Evolutionary conservation across 2,329 filamentous ascomycete species (phyloP), one percentile per base, ranked within the genome.

Genomic region (Diaporthe batatas): DNA sequence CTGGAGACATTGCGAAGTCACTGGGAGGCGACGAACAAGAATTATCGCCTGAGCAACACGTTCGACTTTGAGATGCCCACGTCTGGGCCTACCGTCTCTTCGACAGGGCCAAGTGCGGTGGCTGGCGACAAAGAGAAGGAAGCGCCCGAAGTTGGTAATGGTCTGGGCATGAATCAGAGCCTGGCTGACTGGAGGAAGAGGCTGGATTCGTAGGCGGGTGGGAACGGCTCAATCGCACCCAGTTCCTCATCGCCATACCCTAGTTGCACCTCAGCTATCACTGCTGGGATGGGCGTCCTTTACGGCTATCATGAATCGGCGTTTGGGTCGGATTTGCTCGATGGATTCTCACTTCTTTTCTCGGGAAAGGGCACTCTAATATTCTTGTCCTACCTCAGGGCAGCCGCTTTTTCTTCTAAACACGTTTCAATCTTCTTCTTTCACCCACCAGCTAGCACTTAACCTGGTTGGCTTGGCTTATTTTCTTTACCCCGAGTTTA

Each of bases 1-100:
- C 90, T 99, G 10, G 96, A 99, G 81, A 93, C 94, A 16, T 87
- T 99, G 62, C 91, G 96, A 68, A 94, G 88, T 68, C 95, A 98
- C 78, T 99, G 96, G 96, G 95, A 98, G 84, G 94, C 92, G 51
- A 98, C 95, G 16, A 98, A 96, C 84, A 96, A 97, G 83, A 97
- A 94, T 79, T 98, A 98, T 82, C 92, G 96, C 32, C 85, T 98
- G 57, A 97, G 94, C 82, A 95, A 92, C 79, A 91, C 93, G 68
- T 97, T 97, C 78, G 95, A 98, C 80, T 95, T 97, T 77, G 95
- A 98, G 72, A 70, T 76, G 23, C 69, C 71, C 44, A 57, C 62
- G 21, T 57, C 68, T 16, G 53, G 71, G 55, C 44, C 72, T 53
- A 72, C 76, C 49, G 68, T 67, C 21, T 67, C 62, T 25, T 67